Evolutionary conservation across 2,329 filamentous ascomycete species (phyloP), one percentile per base, ranked within the genome.

Genomic region (Colletotrichum salicis): DNA sequence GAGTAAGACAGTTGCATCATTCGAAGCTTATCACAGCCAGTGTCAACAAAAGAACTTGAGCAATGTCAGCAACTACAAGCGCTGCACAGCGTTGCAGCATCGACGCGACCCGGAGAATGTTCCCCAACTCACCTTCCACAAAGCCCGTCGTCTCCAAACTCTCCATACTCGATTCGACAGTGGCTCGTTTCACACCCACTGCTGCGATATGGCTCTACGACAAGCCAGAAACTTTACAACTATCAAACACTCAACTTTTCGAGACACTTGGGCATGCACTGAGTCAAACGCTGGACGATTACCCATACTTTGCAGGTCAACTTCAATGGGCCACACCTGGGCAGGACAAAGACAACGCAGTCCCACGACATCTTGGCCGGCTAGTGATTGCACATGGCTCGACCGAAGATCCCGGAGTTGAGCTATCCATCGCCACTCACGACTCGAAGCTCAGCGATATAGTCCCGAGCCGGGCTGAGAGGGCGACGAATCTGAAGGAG

Each of bases 161-260:
- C 0, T 85, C 84, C 4, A 83, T 85, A 31, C 75, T 84, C 15
- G 85, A 87, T 76, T 82, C 82, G 2, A 82, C 82, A 0, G 81
- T 82, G 11, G 81, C 82, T 2, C 77, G 82, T 4, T 87, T 85
- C 71, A 65, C 79, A 1, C 73, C 80, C 5, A 82, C 82, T 8
- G 81, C 79, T 24, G 84, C 83, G 4, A 80, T 85, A 22, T 87
- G 85, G 84, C 80, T 86, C 8, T 86, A 79, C 67, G 77, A 84
- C 41, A 75, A 78, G 55, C 77, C 77, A 22, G 73, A 72, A 24
- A 5, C 35, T 54, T 11, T 24, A 4, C 12, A 31, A 41, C 19
- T 58, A 33, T 10, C 63, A 59, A 33, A 45, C 29, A 45, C 69
- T 79, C 11, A 48, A 5, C n/a, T 64, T 0, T 70, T 48, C n/a